Conservation (phyloP, 2,329 filamentous ascomycete species). For the Penicillium sp. region DNA sequence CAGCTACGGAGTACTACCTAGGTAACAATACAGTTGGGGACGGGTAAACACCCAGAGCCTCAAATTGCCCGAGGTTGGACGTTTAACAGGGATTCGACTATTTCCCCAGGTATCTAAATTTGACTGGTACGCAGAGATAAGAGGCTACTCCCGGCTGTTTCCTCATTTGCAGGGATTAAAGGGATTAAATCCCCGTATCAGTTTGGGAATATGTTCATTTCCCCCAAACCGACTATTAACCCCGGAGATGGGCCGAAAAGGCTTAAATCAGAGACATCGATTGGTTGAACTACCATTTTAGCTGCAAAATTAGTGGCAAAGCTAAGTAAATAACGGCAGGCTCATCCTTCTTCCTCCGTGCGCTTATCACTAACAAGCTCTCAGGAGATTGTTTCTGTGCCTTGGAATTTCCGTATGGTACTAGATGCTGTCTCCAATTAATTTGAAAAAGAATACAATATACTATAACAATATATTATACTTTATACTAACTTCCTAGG, state of each 20-base stretch:
- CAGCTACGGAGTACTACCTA: too few species aligned
- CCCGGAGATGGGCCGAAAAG: background rate
- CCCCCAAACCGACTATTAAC: background rate
- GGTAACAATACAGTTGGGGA: background rate
- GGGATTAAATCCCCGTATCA: background rate
- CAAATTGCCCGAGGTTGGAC: too few species aligned
- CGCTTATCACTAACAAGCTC: conserved; percentile 18
- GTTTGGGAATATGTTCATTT: background rate
- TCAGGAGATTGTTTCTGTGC: background rate
- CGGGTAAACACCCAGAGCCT: background rate
- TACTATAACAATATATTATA: too few species aligned
- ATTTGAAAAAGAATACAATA: background rate
- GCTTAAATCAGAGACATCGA: background rate
- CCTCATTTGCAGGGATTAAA: background rate
- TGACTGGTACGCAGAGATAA: background rate
- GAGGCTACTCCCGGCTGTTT: background rate
- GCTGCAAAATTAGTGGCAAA: background rate
- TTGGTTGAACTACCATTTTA: background rate
- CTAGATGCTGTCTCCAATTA: too few species aligned
- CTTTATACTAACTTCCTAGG: background rate
- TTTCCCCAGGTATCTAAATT: background rate
- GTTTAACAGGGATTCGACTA: background rate
- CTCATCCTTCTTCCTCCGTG: background rate
- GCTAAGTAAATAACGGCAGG: conserved; percentile 1
- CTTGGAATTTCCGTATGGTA: background rate